A percentile compares a stretch with the other conserved stretches of the same genome.
Conservation (phyloP, 1,139 yeast species). For the Zygosaccharomyces pseudobailii region DNA sequence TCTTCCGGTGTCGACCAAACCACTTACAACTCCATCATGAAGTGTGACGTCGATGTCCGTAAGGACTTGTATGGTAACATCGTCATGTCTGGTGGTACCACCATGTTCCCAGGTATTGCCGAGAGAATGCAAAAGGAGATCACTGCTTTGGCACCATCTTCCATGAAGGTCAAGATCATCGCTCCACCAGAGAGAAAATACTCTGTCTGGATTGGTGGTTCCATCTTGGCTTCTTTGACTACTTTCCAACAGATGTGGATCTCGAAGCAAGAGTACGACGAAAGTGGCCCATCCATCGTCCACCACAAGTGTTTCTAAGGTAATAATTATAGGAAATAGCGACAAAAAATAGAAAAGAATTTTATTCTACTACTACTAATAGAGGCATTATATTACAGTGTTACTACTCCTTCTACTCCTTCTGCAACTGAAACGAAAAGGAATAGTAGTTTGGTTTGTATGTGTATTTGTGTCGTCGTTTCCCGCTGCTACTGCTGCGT, state of each 20-base stretch:
- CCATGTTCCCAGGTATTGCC: constrained; percentile 99
- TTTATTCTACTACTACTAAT: background rate
- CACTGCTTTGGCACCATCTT: constrained; percentile 98
- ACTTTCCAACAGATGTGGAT: constrained; percentile 99
- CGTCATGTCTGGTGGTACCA: constrained; percentile 99
- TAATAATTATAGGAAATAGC: constrained; percentile 2
- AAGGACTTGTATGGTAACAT: constrained; percentile 98
- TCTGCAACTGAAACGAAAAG: too few relatives aligned
- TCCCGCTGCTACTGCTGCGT: background rate
- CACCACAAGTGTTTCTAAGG: constrained; percentile 99
- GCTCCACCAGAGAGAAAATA: constrained; percentile 99
- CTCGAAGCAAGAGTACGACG: constrained; percentile 99
- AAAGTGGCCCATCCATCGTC: constrained; percentile 99
- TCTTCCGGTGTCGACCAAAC: constrained; percentile 99
- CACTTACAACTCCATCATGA: constrained; percentile 97
- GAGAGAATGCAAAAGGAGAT: constrained; percentile 99
- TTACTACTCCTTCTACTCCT: too few relatives aligned
- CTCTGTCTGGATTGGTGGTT: constrained; percentile 99
- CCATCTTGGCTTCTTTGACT: constrained; percentile 95
- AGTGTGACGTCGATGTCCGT: constrained; percentile 99
- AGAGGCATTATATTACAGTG: background rate
- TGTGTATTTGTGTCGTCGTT: background rate
- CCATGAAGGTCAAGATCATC: constrained; percentile 98
- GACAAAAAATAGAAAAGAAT: background rate
- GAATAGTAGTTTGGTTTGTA: background rate